phyloP scores from a whole-genome alignment of 1,139 yeast genomes.

The Kodamaea alishanica region DNA sequence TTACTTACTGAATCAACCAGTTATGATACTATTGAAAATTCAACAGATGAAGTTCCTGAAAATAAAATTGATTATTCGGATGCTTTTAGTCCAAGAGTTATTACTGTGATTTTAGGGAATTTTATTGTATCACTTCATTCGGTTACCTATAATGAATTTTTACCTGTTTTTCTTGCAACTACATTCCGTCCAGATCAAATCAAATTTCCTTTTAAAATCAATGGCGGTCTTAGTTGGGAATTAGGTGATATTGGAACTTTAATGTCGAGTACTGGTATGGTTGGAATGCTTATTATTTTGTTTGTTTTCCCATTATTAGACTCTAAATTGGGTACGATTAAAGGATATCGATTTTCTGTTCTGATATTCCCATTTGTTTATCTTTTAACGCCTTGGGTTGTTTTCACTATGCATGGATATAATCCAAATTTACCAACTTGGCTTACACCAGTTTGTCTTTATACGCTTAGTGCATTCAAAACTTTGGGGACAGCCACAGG shows the following conservation, averaged over 20 bases:
- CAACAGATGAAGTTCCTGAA: constrained; percentile 13
- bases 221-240: constrained; percentile 47
- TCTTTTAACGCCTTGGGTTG: constrained; percentile 46
- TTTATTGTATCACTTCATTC: constrained; percentile 47
- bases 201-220: constrained; percentile 44
- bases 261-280: constrained; percentile 53
- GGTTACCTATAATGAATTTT: constrained; percentile 55
- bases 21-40: constrained; percentile 15
- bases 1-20: constrained; percentile 3
- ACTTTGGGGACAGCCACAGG: constrained; percentile 21
- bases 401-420: constrained; percentile 39
- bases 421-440: constrained; percentile 23
- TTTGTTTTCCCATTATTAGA: constrained; percentile 56
- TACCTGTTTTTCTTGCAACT: constrained; percentile 59
- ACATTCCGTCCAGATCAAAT: constrained; percentile 32
- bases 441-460: constrained; percentile 23
- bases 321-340: constrained; percentile 43
- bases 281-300: constrained; percentile 51
- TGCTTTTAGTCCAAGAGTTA: constrained; percentile 34
- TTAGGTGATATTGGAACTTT: constrained; percentile 44
- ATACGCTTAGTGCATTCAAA: constrained; percentile 23
- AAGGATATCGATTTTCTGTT: constrained; percentile 41
- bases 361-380: constrained; percentile 47
- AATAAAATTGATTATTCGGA: constrained; percentile 14
- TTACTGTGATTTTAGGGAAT: constrained; percentile 39